phyloP scores from a whole-genome alignment of 768 basidiomycete genomes.

The Clitopilus hobsonii region DNA sequence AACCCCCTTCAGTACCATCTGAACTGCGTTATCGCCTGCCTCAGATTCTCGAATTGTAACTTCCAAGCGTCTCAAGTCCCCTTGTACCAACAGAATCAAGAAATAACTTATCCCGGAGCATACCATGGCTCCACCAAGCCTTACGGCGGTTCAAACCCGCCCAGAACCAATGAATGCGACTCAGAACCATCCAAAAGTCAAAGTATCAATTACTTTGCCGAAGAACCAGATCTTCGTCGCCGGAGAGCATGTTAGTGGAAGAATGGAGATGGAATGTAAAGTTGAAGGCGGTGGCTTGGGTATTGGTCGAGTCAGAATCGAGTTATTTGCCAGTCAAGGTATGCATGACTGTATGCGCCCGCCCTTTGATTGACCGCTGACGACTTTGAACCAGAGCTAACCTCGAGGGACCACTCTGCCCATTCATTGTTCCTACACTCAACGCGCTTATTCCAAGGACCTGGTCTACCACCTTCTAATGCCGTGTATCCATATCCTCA shows the following conservation, averaged over 20 bases:
- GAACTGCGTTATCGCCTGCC: neutral
- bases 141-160: constrained; percentile 17
- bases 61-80: neutral
- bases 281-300: constrained; percentile 68
- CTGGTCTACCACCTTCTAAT: constrained; percentile 78
- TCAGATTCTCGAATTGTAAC: neutral
- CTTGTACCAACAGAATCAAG: neutral
- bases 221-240: constrained; percentile 61
- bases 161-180: constrained; percentile 77
- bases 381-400: no score
- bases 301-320: constrained; percentile 72
- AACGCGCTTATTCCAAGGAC: constrained; percentile 74
- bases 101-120: neutral
- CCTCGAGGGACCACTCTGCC: constrained; percentile 75
- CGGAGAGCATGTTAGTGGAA: constrained; percentile 63
- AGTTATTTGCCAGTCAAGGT: constrained; percentile 75
- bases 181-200: constrained; percentile 76
- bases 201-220: constrained; percentile 50
- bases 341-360: constrained; percentile 6
- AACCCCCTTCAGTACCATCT: neutral
- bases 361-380: no score
- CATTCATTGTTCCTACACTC: constrained; percentile 72
- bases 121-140: neutral
- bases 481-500: constrained; percentile 64
- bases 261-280: constrained; percentile 76